A percentile compares a stretch with the other conserved stretches of the same genome.
phyloP scores from a whole-genome alignment of 495 filamentous ascomycete species.

The Xanthoparmelia taractica region DNA sequence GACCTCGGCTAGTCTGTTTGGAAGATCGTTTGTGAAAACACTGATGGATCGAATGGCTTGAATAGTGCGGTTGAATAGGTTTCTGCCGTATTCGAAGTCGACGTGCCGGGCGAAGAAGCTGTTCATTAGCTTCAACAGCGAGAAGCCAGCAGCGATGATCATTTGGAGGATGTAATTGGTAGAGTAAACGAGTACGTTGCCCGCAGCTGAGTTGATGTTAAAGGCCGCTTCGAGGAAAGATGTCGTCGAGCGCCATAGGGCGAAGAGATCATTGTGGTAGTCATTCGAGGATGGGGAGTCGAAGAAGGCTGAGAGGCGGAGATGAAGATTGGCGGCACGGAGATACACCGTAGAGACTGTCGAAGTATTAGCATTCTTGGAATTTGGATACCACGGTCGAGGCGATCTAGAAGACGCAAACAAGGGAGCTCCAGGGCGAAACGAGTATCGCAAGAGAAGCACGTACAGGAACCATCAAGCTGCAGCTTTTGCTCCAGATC shows the following conservation, averaged over 20 bases:
- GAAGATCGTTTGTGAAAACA: slow-evolving; percentile 74
- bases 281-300: slow-evolving; percentile 65
- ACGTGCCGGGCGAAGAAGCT: slow-evolving; percentile 71
- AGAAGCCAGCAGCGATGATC: slow-evolving; percentile 80
- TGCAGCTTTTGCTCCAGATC: slow-evolving; percentile 44
- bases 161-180: slow-evolving; percentile 90
- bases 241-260: slow-evolving; percentile 67
- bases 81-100: slow-evolving; percentile 64
- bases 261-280: slow-evolving; percentile 69
- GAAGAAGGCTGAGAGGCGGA: slow-evolving; percentile 83
- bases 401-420: neutral
- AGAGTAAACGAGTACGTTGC: slow-evolving; percentile 55
- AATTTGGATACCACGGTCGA: neutral
- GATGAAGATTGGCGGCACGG: slow-evolving; percentile 70
- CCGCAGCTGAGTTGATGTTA: slow-evolving; percentile 45
- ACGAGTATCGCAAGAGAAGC: neutral
- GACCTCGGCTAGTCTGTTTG: slow-evolving; percentile 78
- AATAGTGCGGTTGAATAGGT: slow-evolving; percentile 69
- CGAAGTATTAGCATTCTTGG: slow-evolving; percentile 29
- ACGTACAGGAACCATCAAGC: slow-evolving; percentile 39
- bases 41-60: slow-evolving; percentile 68
- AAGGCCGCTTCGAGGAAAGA: slow-evolving; percentile 68
- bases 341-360: slow-evolving; percentile 66
- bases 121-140: slow-evolving; percentile 75
- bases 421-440: neutral